Evolutionary conservation across 2,329 filamentous ascomycete species (phyloP).

Genomic region (Myriangium duriaei): DNA sequence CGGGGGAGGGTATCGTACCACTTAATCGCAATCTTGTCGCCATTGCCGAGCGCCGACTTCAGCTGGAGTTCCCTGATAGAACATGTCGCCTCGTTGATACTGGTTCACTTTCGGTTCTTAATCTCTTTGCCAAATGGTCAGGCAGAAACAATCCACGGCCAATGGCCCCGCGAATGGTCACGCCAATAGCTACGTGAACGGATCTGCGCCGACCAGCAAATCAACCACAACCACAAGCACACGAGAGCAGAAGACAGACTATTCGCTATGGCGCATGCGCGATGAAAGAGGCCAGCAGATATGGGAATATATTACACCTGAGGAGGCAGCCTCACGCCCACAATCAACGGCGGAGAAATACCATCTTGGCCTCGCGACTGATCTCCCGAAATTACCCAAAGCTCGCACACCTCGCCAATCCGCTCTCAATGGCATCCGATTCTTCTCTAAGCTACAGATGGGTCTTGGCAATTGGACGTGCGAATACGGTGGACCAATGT

Average conservation of each 20-base stretch:
- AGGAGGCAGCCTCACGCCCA: slow-evolving; percentile 68
- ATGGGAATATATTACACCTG: slow-evolving; percentile 76
- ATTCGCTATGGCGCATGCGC: slow-evolving; percentile 68
- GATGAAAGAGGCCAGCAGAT: slow-evolving; percentile 78
- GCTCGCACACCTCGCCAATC: slow-evolving; percentile 63
- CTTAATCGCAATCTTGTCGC: too few species aligned
- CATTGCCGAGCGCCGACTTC: too few species aligned
- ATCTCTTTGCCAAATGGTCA: too few species aligned
- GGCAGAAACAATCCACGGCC: neutral
- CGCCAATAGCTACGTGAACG: slow-evolving; percentile 9
- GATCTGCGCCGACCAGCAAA: too few species aligned
- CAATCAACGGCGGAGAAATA: slow-evolving; percentile 85
- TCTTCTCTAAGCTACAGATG: slow-evolving; percentile 82
- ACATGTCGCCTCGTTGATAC: too few species aligned
- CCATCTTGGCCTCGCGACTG: slow-evolving; percentile 65
- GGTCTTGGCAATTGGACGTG: slow-evolving; percentile 89
- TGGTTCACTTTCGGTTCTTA: too few species aligned
- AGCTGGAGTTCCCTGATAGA: too few species aligned
- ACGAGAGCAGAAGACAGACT: slow-evolving; percentile 48
- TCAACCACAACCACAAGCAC: neutral
- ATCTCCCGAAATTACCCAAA: slow-evolving; percentile 56
- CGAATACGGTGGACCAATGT: slow-evolving; percentile 97
- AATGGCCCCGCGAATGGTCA: slow-evolving; percentile 11
- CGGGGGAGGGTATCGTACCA: too few species aligned
- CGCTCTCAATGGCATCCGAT: slow-evolving; percentile 69